phyloP scores from a whole-genome alignment of 164 flowering plant species.

The Aristolochia fimbriata region DNA sequence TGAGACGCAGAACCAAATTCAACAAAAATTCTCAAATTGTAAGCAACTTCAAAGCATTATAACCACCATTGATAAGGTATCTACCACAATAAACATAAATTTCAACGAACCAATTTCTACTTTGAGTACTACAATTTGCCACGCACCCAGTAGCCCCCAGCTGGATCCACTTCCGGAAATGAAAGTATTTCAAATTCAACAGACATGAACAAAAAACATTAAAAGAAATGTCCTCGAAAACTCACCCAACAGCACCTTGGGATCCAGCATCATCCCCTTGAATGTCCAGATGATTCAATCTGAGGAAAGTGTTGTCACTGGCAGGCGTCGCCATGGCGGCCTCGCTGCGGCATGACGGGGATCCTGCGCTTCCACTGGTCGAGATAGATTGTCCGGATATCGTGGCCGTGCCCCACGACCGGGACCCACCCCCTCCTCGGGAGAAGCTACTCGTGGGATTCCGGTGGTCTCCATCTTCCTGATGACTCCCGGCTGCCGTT shows the following conservation, averaged over 20 bases:
- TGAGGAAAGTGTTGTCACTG: conserved; percentile 42
- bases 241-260: conserved; percentile 48
- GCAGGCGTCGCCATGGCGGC: conserved; percentile 58
- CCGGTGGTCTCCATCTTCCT: conserved; percentile 32
- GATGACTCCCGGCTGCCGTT: conserved; percentile 14
- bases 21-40: too few relatives aligned
- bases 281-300: conserved; percentile 60
- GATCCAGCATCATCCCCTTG: conserved; percentile 74
- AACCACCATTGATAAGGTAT: too few relatives aligned
- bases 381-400: conserved; percentile 74
- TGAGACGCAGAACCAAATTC: too few relatives aligned
- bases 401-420: conserved; percentile 56
- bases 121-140: too few relatives aligned
- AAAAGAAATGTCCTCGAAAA: not conserved
- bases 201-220: conserved; percentile 1
- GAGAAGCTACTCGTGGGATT: conserved; percentile 25
- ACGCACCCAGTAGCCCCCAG: too few relatives aligned
- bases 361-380: conserved; percentile 79
- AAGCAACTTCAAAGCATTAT: too few relatives aligned
- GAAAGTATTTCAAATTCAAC: not conserved
- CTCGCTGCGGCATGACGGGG: conserved; percentile 29
- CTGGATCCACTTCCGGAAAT: too few relatives aligned
- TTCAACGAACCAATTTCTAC: too few relatives aligned
- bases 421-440: conserved; percentile 20
- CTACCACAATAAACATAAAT: too few relatives aligned